Evolutionary conservation across 2,329 filamentous ascomycete species (phyloP).

Genomic region (Ascochyta lentis): DNA sequence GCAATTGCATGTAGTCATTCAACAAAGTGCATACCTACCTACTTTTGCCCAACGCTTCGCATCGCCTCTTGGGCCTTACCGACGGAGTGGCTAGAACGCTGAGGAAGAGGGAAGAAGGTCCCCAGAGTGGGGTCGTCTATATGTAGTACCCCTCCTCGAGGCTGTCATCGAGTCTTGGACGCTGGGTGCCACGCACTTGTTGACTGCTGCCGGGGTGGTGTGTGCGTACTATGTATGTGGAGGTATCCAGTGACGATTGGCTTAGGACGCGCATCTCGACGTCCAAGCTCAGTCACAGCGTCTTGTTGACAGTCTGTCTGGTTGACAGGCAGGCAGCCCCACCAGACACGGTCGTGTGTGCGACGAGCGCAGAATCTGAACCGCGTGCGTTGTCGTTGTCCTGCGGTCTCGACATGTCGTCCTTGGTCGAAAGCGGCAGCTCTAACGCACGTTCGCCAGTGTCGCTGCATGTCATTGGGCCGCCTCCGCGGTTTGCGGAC

Average conservation of each 20-base stretch:
- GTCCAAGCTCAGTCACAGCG: neutral
- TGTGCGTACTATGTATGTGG: neutral
- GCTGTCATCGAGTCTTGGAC: slow-evolving; percentile 8
- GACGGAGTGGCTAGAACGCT: slow-evolving; percentile 4
- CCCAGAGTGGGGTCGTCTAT: neutral
- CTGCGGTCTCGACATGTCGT: slow-evolving; percentile 16
- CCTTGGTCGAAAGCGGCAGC: slow-evolving; percentile 22
- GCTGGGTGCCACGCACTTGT: slow-evolving; percentile 8
- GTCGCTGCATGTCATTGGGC: slow-evolving; percentile 30
- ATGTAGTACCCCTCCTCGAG: slow-evolving; percentile 14
- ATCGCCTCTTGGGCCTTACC: slow-evolving; percentile 6
- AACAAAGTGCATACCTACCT: neutral
- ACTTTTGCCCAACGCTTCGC: neutral
- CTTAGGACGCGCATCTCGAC: neutral
- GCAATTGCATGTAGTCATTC: slow-evolving; percentile 8
- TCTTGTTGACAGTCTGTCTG: slow-evolving; percentile 6
- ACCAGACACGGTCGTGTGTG: slow-evolving; percentile 5
- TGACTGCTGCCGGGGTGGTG: neutral
- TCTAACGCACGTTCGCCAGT: slow-evolving; percentile 29
- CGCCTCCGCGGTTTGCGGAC: slow-evolving; percentile 25
- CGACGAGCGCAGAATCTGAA: slow-evolving; percentile 23
- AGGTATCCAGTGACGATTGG: neutral
- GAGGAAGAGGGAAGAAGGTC: slow-evolving; percentile 9
- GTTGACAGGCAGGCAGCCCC: slow-evolving; percentile 17
- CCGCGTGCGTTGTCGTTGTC: slow-evolving; percentile 35